A percentile compares a stretch with the other conserved stretches of the same genome.
Conservation (phyloP, 2,329 filamentous ascomycete species). For the Verticillium nonalfalfae region DNA sequence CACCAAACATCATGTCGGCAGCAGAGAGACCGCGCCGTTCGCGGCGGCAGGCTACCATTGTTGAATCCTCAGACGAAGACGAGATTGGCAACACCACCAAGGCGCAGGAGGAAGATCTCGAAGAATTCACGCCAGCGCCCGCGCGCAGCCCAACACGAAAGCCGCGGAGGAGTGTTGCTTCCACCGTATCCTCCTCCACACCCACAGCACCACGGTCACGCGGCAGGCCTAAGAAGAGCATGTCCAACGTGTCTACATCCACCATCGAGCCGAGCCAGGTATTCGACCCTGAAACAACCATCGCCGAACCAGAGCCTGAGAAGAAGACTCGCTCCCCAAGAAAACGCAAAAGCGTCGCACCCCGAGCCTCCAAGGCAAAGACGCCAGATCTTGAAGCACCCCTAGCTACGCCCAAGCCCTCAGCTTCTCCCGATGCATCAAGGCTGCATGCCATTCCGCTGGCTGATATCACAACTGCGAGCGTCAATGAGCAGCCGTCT, state of each 20-base stretch:
- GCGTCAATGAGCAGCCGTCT: slow-evolving; percentile 55
- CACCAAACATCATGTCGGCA: slow-evolving; percentile 7
- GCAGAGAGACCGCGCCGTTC: slow-evolving; percentile 34
- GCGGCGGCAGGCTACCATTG: slow-evolving; percentile 67
- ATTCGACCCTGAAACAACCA: slow-evolving; percentile 24
- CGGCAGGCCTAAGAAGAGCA: slow-evolving; percentile 35
- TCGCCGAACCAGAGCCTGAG: slow-evolving; percentile 20
- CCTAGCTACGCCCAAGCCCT: slow-evolving; percentile 43
- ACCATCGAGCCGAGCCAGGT: slow-evolving; percentile 27
- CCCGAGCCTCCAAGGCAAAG: slow-evolving; percentile 31
- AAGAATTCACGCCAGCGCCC: slow-evolving; percentile 75
- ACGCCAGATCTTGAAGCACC: slow-evolving; percentile 26
- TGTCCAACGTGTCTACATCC: slow-evolving; percentile 27
- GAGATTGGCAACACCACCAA: slow-evolving; percentile 48
- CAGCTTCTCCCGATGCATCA: slow-evolving; percentile 49
- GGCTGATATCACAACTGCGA: slow-evolving; percentile 65
- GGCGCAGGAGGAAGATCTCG: slow-evolving; percentile 54
- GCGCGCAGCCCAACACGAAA: slow-evolving; percentile 40
- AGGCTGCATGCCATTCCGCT: slow-evolving; percentile 51
- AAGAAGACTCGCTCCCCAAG: slow-evolving; percentile 38
- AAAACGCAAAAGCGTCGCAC: slow-evolving; percentile 59
- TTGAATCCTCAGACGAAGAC: slow-evolving; percentile 73
- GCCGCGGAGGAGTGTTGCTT: slow-evolving; percentile 33
- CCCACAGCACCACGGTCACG: slow-evolving; percentile 21
- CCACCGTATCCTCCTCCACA: slow-evolving; percentile 37